Conservation (phyloP, 345 rosid genomes). For the Brassica nigra region DNA sequence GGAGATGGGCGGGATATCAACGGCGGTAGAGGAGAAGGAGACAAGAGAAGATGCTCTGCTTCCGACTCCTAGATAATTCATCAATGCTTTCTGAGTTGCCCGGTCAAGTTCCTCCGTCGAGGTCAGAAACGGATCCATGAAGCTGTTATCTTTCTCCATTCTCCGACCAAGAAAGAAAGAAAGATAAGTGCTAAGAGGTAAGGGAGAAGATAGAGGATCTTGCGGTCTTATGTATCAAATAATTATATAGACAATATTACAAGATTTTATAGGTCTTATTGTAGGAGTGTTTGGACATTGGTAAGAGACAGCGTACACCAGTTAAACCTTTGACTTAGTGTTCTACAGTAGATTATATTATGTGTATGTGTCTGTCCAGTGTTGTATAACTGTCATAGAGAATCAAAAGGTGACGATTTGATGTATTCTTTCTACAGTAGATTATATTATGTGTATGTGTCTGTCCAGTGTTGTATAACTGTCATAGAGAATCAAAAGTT, state of each 20-base stretch:
- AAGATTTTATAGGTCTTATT: background rate
- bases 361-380: background rate
- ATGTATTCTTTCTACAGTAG: background rate
- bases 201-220: constrained; percentile 3
- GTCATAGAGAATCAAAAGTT: background rate
- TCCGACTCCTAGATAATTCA: constrained; percentile 9
- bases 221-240: background rate
- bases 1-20: constrained; percentile 69
- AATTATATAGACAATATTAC: background rate
- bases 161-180: background rate
- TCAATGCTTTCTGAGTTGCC: constrained; percentile 33
- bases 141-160: constrained; percentile 45
- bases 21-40: constrained; percentile 47
- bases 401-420: background rate
- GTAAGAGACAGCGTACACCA: constrained; percentile 37
- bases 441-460: background rate
- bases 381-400: constrained; percentile 8
- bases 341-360: background rate
- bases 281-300: constrained; percentile 7
- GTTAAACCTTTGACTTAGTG: constrained; percentile 30
- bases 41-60: constrained; percentile 41
- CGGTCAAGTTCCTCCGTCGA: constrained; percentile 34
- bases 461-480: constrained; percentile 3
- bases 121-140: constrained; percentile 45
- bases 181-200: background rate